These are phyloP conservation scores for Ophiorrhiza pumila DNA, from an alignment of 257 asterid genomes.

Conservation along the genomic window DNA sequence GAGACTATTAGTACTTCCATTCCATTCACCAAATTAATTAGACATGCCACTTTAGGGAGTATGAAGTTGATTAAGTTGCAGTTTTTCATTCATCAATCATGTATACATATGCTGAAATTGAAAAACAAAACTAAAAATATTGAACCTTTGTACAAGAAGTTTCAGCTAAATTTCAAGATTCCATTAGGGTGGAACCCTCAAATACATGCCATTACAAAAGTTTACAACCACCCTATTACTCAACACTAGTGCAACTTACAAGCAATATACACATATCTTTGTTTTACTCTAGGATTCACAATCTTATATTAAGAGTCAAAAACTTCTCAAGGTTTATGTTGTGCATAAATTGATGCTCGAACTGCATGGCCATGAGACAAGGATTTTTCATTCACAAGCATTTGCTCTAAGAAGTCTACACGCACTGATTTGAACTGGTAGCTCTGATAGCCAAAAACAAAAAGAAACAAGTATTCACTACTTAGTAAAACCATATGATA, in stretches of 20 bases:
- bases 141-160: too few relatives aligned
- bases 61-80: too few relatives aligned
- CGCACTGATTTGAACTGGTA: slow-evolving; percentile 84
- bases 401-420: slow-evolving; percentile 79
- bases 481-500: not conserved
- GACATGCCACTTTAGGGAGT: too few relatives aligned
- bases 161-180: not conserved
- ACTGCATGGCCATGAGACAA: slow-evolving; percentile 49
- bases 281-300: not conserved
- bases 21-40: too few relatives aligned
- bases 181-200: too few relatives aligned
- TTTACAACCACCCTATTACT: not conserved
- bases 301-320: not conserved
- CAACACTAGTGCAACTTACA: not conserved
- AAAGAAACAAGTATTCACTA: not conserved
- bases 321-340: slow-evolving; percentile 57
- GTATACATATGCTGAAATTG: too few relatives aligned
- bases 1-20: too few relatives aligned
- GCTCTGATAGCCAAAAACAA: slow-evolving; percentile 38
- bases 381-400: slow-evolving; percentile 76
- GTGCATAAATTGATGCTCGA: slow-evolving; percentile 67
- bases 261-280: not conserved
- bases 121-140: too few relatives aligned
- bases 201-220: not conserved
- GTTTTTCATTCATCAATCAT: too few relatives aligned